These are phyloP conservation scores for Ophiostoma sp. DNA, from an alignment of 2,329 filamentous ascomycete species.

Conservation along the genomic window DNA sequence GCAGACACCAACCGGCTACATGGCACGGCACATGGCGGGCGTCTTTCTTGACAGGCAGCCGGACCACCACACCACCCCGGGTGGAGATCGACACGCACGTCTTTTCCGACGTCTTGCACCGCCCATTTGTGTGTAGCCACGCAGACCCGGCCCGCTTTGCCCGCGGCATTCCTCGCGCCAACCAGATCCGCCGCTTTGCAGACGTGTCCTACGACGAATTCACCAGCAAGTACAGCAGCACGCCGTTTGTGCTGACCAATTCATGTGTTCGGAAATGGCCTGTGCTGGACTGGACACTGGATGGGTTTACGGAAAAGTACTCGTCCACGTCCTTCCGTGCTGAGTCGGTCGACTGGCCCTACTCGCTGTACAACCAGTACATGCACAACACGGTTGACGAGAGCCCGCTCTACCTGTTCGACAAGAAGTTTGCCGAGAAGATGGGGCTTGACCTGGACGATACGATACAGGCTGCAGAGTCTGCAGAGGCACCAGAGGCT, in stretches of 20 bases:
- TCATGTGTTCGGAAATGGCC: conserved; percentile 74
- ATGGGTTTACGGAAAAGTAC: conserved; percentile 60
- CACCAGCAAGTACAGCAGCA: conserved; percentile 65
- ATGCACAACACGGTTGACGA: conserved; percentile 77
- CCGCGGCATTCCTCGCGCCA: conserved; percentile 63
- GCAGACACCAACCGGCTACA: conserved; percentile 39
- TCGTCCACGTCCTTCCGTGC: conserved; percentile 69
- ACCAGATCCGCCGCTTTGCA: conserved; percentile 65
- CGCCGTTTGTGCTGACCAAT: conserved; percentile 75
- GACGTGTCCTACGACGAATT: conserved; percentile 70
- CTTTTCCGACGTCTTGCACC: conserved; percentile 84
- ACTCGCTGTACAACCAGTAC: conserved; percentile 75
- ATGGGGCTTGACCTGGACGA: conserved; percentile 63
- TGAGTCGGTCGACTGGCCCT: conserved; percentile 88
- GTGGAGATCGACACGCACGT: conserved; percentile 62
- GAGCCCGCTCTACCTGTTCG: conserved; percentile 88
- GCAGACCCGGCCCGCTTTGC: conserved; percentile 62
- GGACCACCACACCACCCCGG: conserved; percentile 27
- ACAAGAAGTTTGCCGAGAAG: conserved; percentile 78
- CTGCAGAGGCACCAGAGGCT: no score
- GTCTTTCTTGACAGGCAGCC: conserved; percentile 54
- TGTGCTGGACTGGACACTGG: conserved; percentile 68
- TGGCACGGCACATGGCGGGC: conserved; percentile 85
- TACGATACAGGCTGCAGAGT: no score
- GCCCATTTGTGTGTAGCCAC: conserved; percentile 84